Evolutionary conservation across 164 flowering plant genomes (phyloP), one percentile per base, ranked within the genome.

Genomic region (grape (Vitis vinifera)): DNA sequence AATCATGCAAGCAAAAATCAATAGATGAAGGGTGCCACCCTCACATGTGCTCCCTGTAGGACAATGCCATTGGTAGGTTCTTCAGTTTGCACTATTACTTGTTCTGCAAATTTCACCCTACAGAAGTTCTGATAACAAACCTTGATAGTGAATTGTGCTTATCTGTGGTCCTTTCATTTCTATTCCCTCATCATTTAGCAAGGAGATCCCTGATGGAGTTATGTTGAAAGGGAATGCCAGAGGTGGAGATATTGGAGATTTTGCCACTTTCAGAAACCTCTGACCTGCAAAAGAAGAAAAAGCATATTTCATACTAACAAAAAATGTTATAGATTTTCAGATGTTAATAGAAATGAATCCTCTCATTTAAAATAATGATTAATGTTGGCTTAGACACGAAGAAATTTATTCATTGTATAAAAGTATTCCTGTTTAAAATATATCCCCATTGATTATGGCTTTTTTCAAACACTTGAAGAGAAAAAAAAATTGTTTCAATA

Each of bases 161-260:
- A 88, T 86, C 57, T 88, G 86, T 17, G 85, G 81, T 50, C 96
- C 98, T 50, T 51, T 55, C 68, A 92, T 71, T 79, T 89, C 91
- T 51, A 63, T 68, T 49, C 96, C 96, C 31, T 79, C 80, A 74
- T 92, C 89, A 71, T 17, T 71, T 19, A 82, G 76, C 68, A 91
- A 84, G 10, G 79, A 75, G 66, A 92, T 86, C 56, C 98, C 98
- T 3, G 89, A 79, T 67, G 93, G 72, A 71, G 79, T 83, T 62
- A 92, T 80, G 49, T 44, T 47, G 60, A 81, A 91, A 44, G 88
- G 88, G 69, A 92, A 92, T 72, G 82, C 86, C 65, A 88, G 70
- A 65, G 95, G 84, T 58, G 95, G 91, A 59, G 96, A 92, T 44
- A 87, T 79, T 57, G 98, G 96, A 70, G 98, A 90, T 75, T 92